Base-by-base conservation (phyloP, 306 rosid species). In the Dalbergia cultrata region DNA sequence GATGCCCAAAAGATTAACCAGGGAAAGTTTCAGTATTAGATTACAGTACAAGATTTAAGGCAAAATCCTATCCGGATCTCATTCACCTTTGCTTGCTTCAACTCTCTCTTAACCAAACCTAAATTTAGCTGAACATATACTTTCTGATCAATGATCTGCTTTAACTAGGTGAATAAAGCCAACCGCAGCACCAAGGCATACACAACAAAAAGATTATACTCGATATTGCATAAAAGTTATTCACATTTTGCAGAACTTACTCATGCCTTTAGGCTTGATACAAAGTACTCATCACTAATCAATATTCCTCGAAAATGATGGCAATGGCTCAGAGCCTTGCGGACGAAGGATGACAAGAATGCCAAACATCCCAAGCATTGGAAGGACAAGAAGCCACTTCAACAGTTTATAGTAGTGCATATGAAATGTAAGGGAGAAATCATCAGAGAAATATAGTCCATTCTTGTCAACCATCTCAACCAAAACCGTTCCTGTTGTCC, bases 401-500 rank as follows among this genome's bases (percentile, higher is more conserved):
- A 96, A 73, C 80, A 96, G 79, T 81, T 92, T 96, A 73, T 93
- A 96, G 86, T 93, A 96, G 86, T 96, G 83, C 99, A 96, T 92
- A 72, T 93, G 99, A 87, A 96, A 96, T 77, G 99, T 96, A 67
- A 96, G 97, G 79, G 99, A 93, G 84, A 96, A 96, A 16, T 96
- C 98, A 71, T 93, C 99, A 7, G 90, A 82, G 80, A 96, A 96
- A 87, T 96, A 90, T 37, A 96, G 85, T 45, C 99, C 97, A 34
- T 96, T 92, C 88, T 67, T 89, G 93, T 96, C 99, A 50, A 96
- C 98, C 99, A 96, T 93, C 90, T 96, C 99, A 49, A 96, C 97
- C 89, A 93, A 74, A 67, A 96, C 95, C 13, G 92, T 93, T 57
- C 98, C 99, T 4, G 97, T 88, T 6, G 99, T 93, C 83, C 99